These are phyloP conservation scores for Diutina ranongensis DNA, from an alignment of 1,139 yeast species.

Conservation along the genomic window DNA sequence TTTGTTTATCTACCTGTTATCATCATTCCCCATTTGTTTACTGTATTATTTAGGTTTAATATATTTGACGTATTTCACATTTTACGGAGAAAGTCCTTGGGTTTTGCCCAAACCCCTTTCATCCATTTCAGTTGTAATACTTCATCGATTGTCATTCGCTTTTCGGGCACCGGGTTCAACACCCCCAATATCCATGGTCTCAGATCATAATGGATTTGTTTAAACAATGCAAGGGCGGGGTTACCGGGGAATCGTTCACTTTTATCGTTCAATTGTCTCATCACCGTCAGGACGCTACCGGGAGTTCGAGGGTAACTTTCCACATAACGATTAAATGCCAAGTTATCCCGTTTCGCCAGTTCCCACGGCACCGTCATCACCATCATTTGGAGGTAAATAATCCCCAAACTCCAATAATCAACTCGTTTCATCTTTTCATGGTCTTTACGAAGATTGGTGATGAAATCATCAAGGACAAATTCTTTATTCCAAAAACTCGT, in stretches of 20 bases:
- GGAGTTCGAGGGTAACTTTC: neutral
- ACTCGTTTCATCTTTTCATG: conserved; percentile 18
- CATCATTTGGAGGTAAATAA: conserved; percentile 34
- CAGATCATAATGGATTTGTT: conserved; percentile 29
- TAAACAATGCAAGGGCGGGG: conserved; percentile 25
- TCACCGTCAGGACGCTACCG: neutral
- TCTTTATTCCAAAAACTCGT: conserved; percentile 8
- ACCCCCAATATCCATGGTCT: conserved; percentile 22
- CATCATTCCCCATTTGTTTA: conserved; percentile 7
- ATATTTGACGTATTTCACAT: neutral
- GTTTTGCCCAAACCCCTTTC: conserved; percentile 31
- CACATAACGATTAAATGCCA: neutral
- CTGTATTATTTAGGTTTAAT: conserved; percentile 4
- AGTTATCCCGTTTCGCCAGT: neutral
- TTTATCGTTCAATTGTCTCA: neutral
- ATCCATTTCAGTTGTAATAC: conserved; percentile 28
- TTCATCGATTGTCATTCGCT: conserved; percentile 16
- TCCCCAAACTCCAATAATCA: conserved; percentile 44
- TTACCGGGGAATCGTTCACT: conserved; percentile 10
- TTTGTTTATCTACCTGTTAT: neutral
- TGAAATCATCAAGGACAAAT: conserved; percentile 5
- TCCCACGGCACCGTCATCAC: conserved; percentile 40
- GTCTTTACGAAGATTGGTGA: conserved; percentile 6
- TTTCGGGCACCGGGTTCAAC: conserved; percentile 21
- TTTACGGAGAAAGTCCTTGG: conserved; percentile 19